phyloP scores from a whole-genome alignment of 2,329 filamentous ascomycete genomes.

The Fusarium falciforme region DNA sequence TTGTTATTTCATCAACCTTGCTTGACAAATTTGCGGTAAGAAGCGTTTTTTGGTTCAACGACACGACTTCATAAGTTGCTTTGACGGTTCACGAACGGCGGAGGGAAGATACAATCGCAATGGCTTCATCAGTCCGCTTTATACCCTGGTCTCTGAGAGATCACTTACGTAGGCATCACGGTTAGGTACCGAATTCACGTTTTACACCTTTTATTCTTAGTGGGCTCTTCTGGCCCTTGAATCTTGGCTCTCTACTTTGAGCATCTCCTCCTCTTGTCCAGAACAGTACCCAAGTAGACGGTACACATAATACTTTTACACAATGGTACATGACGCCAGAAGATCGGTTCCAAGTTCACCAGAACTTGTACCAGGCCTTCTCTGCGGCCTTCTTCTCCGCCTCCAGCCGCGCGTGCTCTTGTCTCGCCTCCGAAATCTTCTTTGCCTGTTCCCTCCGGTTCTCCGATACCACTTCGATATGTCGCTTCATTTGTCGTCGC shows the following conservation, averaged over 20 bases:
- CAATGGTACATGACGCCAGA: slow-evolving; percentile 32
- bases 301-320: slow-evolving; percentile 38
- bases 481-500: slow-evolving; percentile 84
- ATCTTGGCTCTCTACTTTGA: slow-evolving; percentile 15
- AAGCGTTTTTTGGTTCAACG: neutral
- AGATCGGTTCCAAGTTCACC: slow-evolving; percentile 51
- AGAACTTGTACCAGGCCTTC: slow-evolving; percentile 67
- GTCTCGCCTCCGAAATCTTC: slow-evolving; percentile 57
- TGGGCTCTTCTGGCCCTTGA: neutral
- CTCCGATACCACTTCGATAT: slow-evolving; percentile 73
- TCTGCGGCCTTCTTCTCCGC: slow-evolving; percentile 50
- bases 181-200: slow-evolving; percentile 4
- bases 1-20: slow-evolving; percentile 14
- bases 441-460: slow-evolving; percentile 62
- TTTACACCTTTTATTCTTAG: neutral
- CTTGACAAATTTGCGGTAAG: slow-evolving; percentile 1
- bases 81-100: slow-evolving; percentile 10
- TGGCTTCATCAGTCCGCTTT: slow-evolving; percentile 19
- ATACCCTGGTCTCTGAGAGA: slow-evolving; percentile 33
- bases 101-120: slow-evolving; percentile 20
- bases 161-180: slow-evolving; percentile 9
- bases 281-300: slow-evolving; percentile 20
- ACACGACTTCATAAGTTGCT: slow-evolving; percentile 4
- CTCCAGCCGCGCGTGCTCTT: slow-evolving; percentile 47
- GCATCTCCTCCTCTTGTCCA: slow-evolving; percentile 16